A percentile compares a stretch with the other conserved stretches of the same genome.
Conservation (phyloP, 2,329 filamentous ascomycete genomes). For the Paramyrothecium sp. region DNA sequence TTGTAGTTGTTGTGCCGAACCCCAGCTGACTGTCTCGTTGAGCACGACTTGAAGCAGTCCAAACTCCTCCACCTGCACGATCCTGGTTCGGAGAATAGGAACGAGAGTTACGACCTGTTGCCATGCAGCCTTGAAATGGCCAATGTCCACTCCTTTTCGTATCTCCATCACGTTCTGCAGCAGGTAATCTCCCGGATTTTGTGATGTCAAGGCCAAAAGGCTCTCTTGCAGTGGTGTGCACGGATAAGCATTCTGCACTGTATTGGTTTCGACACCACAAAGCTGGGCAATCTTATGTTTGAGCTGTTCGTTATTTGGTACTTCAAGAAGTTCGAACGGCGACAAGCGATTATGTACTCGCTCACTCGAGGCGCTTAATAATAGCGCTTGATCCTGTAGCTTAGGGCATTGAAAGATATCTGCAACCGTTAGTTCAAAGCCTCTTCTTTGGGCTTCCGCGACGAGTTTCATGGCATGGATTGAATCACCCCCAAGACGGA, state of each 20-base stretch:
- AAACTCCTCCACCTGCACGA: constrained; percentile 37
- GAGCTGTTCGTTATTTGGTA: background rate
- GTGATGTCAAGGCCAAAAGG: constrained; percentile 27
- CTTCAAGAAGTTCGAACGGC: background rate
- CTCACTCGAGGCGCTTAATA: background rate
- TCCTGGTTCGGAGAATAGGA: constrained; percentile 41
- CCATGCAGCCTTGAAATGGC: constrained; percentile 11
- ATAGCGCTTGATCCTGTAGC: constrained; percentile 5
- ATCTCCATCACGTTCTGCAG: constrained; percentile 12
- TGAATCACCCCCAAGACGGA: constrained; percentile 47
- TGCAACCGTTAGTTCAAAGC: constrained; percentile 39
- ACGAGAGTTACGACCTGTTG: background rate
- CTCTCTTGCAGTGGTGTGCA: constrained; percentile 34
- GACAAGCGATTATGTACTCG: background rate
- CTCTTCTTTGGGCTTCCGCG: constrained; percentile 34
- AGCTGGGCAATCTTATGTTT: background rate
- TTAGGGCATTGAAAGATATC: constrained; percentile 37
- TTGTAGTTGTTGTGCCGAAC: constrained; percentile 18
- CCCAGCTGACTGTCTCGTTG: constrained; percentile 30
- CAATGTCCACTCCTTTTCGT: constrained; percentile 1
- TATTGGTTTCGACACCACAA: background rate
- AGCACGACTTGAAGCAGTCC: constrained; percentile 44
- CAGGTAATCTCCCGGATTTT: constrained; percentile 15
- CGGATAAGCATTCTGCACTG: constrained; percentile 15
- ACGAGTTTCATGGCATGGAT: constrained; percentile 48